Evolutionary conservation across 176 grass and related monocot species (phyloP), one percentile per base, ranked within the genome.

Genomic region (Stipa capillata): DNA sequence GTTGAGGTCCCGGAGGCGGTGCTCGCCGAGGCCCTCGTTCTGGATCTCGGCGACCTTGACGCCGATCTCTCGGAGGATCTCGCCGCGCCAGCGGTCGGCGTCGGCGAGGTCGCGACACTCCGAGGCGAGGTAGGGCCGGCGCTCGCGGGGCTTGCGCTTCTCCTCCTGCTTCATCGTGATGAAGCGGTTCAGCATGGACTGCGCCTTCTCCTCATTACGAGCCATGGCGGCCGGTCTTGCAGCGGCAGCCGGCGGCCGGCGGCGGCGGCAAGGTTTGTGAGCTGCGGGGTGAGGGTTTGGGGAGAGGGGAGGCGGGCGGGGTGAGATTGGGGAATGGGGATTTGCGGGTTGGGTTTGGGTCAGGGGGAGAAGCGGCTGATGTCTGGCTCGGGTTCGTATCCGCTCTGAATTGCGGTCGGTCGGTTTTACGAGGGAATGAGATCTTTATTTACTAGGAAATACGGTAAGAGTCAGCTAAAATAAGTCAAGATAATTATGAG

Each of bases 161-260:
- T 99, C 96, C 69, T 99, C 96, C 83, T 91, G 88, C 90, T 99
- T 99, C 96, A 99, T 99, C 80, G 90, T 85, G 85, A 99, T 92
- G 88, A 90, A 98, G 70, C 90, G 86, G 61, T 98, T 98, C 33
- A 98, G 87, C 96, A 98, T 98, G 8, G 96, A 98, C 86, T 98
- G 90, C 49, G 88, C 92, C 64, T 98, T 98, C 92, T 98, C 96
- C 81, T 98, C 90, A 76, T 98, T 98, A 9, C 96, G 87, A 80
- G 96, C 96, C 96, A 98, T 98, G 67, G 83, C 32, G 49, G 39
- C 18, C 25, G 40, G 80, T 16, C 0, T 65, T 18, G 77, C 0
- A 31, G 42, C 17, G 36, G 25, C 65, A 34, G 43, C 41, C 53
- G 73, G 49, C 73, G 67, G 58, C 12, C 12, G 65, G 45, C 72